These are phyloP conservation scores for Sorghum bicolor DNA, from an alignment of 176 grass and related monocot genomes.

Conservation along the genomic window Sorghum_bicolor_NCBIv3 NC_012876.2:38182501-38183000, in stretches of 20 bases:
- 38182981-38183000: constrained; percentile 15
- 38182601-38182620: constrained; percentile 28
- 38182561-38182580: neutral
- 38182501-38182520: neutral
- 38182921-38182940: neutral
- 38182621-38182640: constrained; percentile 80
- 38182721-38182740: neutral
- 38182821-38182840: neutral
- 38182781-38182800: constrained; percentile 15
- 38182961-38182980: neutral
- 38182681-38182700: constrained; percentile 76
- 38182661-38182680: constrained; percentile 86
- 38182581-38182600: neutral
- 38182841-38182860: constrained; percentile 6
- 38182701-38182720: neutral
- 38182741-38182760: constrained; percentile 12
- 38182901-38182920: neutral
- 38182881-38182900: neutral
- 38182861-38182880: neutral
- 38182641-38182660: constrained; percentile 99
- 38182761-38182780: neutral
- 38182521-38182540: neutral
- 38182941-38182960: neutral
- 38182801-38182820: neutral
- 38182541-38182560: neutral